Percentiles rank a stretch among this genome's conserved stretches.
Evolutionary conservation across 2,329 filamentous ascomycete species (phyloP).

Genomic region (Dactylonectria macrodidyma): DNA sequence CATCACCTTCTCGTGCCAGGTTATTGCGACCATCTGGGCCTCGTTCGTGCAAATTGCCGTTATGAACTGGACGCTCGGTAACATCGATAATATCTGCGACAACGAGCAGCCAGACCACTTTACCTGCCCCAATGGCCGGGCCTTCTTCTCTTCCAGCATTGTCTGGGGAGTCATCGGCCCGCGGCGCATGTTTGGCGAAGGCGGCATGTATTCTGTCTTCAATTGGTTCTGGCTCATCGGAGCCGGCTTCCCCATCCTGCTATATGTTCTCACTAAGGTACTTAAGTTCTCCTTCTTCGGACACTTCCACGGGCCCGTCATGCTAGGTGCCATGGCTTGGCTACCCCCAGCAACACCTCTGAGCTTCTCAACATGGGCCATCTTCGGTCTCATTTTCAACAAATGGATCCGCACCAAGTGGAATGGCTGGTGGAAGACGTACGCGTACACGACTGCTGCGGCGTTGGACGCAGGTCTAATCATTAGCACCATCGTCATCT

Average conservation of each 20-base stretch:
- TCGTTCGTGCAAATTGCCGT: slow-evolving; percentile 62
- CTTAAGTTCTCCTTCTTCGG: slow-evolving; percentile 55
- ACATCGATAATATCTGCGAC: slow-evolving; percentile 65
- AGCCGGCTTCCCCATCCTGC: slow-evolving; percentile 61
- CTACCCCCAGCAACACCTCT: slow-evolving; percentile 73
- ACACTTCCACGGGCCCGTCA: slow-evolving; percentile 70
- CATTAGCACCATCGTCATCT: slow-evolving; percentile 59
- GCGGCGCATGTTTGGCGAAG: slow-evolving; percentile 66
- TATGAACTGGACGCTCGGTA: slow-evolving; percentile 60
- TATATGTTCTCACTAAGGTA: slow-evolving; percentile 58
- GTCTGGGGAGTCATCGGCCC: slow-evolving; percentile 73
- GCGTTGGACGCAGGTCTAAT: slow-evolving; percentile 59
- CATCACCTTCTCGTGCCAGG: slow-evolving; percentile 52
- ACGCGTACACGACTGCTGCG: slow-evolving; percentile 59
- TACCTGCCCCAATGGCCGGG: slow-evolving; percentile 58
- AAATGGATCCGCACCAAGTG: slow-evolving; percentile 67
- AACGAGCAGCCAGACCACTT: slow-evolving; percentile 42
- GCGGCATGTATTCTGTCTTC: slow-evolving; percentile 65
- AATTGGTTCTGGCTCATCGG: slow-evolving; percentile 70
- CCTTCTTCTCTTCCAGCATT: slow-evolving; percentile 67
- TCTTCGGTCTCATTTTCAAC: slow-evolving; percentile 72
- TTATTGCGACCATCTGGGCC: slow-evolving; percentile 61
- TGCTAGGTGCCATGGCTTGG: slow-evolving; percentile 68
- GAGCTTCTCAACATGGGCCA: slow-evolving; percentile 71
- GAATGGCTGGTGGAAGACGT: slow-evolving; percentile 69